A percentile compares a stretch with the other conserved stretches of the same genome.
Conservation (phyloP, 1,139 yeast species). For the Candida pseudoviswanathii region DNA sequence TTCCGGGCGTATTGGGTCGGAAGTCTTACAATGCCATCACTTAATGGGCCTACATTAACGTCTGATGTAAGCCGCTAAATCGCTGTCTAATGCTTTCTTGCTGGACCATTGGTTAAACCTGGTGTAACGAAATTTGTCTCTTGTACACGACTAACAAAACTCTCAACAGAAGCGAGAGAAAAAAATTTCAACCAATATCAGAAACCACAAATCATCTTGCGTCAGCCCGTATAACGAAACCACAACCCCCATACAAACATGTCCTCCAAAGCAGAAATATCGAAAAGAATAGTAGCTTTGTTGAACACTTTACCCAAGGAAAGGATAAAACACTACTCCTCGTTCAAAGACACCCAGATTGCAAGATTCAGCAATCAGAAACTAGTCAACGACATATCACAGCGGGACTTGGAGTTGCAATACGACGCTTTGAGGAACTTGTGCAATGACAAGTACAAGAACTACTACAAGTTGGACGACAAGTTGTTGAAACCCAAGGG, state of each 20-base stretch:
- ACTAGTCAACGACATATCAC: slow-evolving; percentile 26
- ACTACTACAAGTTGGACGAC: slow-evolving; percentile 64
- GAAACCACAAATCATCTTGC: neutral
- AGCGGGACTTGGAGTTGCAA: slow-evolving; percentile 60
- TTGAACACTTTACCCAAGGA: slow-evolving; percentile 61
- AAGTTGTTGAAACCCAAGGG: slow-evolving; percentile 78
- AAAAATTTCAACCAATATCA: slow-evolving; percentile 1
- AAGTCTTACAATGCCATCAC: too few relatives aligned
- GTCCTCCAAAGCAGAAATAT: slow-evolving; percentile 27
- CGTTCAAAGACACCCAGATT: slow-evolving; percentile 67
- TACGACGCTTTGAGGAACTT: slow-evolving; percentile 59
- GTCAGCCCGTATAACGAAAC: neutral
- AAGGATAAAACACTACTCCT: slow-evolving; percentile 63
- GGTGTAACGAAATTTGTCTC: too few relatives aligned
- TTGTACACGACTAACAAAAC: neutral
- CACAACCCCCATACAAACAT: slow-evolving; percentile 5
- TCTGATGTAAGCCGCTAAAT: too few relatives aligned
- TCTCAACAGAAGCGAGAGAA: neutral
- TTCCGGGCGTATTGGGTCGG: too few relatives aligned
- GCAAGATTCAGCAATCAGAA: slow-evolving; percentile 45
- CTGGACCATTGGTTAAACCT: too few relatives aligned
- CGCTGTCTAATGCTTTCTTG: too few relatives aligned
- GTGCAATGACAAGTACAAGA: slow-evolving; percentile 61
- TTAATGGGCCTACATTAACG: too few relatives aligned
- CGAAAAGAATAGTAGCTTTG: slow-evolving; percentile 40